Evolutionary conservation across 768 basidiomycete species (phyloP).

Genomic region (Podaxis carcinomalis): DNA sequence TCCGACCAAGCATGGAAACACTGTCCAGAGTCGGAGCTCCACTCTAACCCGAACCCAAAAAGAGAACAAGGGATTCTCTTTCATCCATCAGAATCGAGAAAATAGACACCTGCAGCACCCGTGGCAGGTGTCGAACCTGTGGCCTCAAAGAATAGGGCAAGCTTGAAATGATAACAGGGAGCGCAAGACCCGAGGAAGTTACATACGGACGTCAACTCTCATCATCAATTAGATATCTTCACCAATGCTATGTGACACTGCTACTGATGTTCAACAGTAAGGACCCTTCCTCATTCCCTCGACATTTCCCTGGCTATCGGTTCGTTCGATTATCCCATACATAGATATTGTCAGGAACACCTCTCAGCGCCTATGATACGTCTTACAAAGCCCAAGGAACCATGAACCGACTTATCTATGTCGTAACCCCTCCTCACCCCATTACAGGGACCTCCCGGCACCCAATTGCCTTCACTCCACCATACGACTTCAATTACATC

Average conservation of each 20-base stretch:
- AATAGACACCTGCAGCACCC: neutral
- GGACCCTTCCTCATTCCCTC: neutral
- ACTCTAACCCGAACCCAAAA: slow-evolving; percentile 3
- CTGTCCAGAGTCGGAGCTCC: neutral
- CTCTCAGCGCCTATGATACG: neutral
- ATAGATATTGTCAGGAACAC: neutral
- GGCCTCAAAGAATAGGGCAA: neutral
- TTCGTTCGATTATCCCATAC: neutral
- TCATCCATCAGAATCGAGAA: slow-evolving; percentile 3
- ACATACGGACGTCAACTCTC: neutral
- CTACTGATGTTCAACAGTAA: neutral
- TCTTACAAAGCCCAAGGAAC: neutral
- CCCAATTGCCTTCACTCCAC: neutral
- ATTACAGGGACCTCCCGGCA: neutral
- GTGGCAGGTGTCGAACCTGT: slow-evolving; percentile 1
- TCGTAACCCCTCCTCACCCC: neutral
- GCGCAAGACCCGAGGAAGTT: neutral
- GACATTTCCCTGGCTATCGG: neutral
- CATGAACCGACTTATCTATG: neutral
- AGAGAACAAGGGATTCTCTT: slow-evolving; percentile 2
- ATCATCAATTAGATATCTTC: neutral
- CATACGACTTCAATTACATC: neutral
- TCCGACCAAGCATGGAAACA: slow-evolving; percentile 1
- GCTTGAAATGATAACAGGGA: neutral
- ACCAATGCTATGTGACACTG: neutral